Conservation (phyloP, 2,329 filamentous ascomycete genomes). For the Coniochaeta sp. region DNA sequence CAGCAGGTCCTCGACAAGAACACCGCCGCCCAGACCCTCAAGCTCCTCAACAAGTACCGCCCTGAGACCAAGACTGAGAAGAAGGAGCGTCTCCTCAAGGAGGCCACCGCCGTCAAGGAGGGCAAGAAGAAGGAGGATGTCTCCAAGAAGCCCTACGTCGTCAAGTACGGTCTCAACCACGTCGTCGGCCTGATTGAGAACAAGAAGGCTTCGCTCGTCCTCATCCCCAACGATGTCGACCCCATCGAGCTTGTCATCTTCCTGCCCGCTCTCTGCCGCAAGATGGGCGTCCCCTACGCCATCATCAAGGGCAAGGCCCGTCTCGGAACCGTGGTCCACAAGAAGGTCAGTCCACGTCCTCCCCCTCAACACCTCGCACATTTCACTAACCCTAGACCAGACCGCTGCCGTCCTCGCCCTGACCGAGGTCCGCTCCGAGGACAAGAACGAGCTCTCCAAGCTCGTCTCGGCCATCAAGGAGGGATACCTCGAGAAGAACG, state of each 20-base stretch:
- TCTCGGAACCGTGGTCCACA: slow-evolving; percentile 98
- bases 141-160: slow-evolving; percentile 98
- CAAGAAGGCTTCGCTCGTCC: slow-evolving; percentile 98
- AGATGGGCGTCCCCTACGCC: slow-evolving; percentile 99
- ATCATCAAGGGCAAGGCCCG: slow-evolving; percentile 99
- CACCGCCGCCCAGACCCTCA: slow-evolving; percentile 94
- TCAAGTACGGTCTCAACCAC: slow-evolving; percentile 99
- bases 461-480: slow-evolving; percentile 95
- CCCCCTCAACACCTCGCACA: neutral
- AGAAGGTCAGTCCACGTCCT: slow-evolving; percentile 61
- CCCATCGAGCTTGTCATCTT: slow-evolving; percentile 99
- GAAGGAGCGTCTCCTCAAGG: slow-evolving; percentile 98
- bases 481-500: slow-evolving; percentile 92
- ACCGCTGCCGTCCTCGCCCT: slow-evolving; percentile 93
- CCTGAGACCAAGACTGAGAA: slow-evolving; percentile 99
- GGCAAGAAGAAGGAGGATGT: slow-evolving; percentile 99
- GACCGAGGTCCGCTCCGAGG: slow-evolving; percentile 95
- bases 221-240: slow-evolving; percentile 99
- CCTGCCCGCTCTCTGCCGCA: slow-evolving; percentile 97
- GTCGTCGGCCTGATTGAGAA: slow-evolving; percentile 96
- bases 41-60: slow-evolving; percentile 99
- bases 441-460: slow-evolving; percentile 98
- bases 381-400: slow-evolving; percentile 37
- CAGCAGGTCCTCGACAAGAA: slow-evolving; percentile 94
- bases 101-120: slow-evolving; percentile 95